Evolutionary conservation across 2,329 filamentous ascomycete genomes (phyloP), one percentile per base, ranked within the genome.

Genomic region (Acephala macrosclerotiorum): DNA sequence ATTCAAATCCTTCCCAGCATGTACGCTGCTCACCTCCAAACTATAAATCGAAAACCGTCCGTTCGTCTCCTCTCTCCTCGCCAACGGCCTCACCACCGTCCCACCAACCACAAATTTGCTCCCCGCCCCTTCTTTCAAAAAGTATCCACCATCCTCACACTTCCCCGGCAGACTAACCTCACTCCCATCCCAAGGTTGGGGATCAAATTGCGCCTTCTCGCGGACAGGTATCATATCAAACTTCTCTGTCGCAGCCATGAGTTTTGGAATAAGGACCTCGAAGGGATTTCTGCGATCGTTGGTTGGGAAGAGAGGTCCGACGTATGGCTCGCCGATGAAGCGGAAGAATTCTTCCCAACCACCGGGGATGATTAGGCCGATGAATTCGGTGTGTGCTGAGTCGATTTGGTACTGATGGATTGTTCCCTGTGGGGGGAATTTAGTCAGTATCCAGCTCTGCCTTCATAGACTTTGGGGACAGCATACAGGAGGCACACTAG

Each of bases 341-440:
- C 85, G 81, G 77, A 88, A 88, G 77, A 88, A 88, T 69, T 88
- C 85, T 33, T 86, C 78, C 86, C 85, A 88, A 71, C 85, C 85
- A 5, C 84, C 85, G 0, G 85, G 85, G 0, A 83, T 83, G 33
- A 88, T 83, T 3, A 88, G 74, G 16, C 85, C 84, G 1, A 84
- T 75, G 22, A 81, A 81, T 67, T 88, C 86, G 1, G 84, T 84
- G 67, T 87, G 83, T 0, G 83, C 79, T 1, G 84, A 84, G 1
- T 85, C 76, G 29, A 85, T 77, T 63, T 87, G 82, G 4, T 85
- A 85, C 69, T 86, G 85, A 71, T 88, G 86, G 55, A 87, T 78
- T 9, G 83, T 77, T 67, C 77, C 80, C 81, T 85, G 42, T 36
- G 22, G 25, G 38, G 16, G 12, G 6, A 35, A 33, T 20, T 5